phyloP scores from a whole-genome alignment of 2,329 filamentous ascomycete species.

The Alternaria metachromatica region DNA sequence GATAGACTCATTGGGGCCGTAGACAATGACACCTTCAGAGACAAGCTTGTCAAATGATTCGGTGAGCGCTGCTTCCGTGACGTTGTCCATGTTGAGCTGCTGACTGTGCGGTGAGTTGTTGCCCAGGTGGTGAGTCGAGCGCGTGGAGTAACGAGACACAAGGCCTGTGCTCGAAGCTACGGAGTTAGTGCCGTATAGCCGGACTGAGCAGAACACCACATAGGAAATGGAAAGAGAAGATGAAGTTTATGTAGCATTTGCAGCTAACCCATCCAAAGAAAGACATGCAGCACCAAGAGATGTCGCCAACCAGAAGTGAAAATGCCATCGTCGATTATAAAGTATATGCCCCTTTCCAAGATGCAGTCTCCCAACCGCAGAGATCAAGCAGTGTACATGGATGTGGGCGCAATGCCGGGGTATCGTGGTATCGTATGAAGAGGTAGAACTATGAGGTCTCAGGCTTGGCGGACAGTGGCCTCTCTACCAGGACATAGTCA shows the following conservation, averaged over 20 bases:
- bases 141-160: constrained; percentile 1
- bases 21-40: constrained; percentile 30
- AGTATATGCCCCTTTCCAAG: constrained; percentile 6
- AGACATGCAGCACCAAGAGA: constrained; percentile 6
- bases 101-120: neutral
- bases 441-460: constrained; percentile 16
- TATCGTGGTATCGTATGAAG: constrained; percentile 17
- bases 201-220: neutral
- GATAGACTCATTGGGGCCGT: constrained; percentile 30
- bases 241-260: constrained; percentile 11
- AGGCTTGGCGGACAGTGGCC: constrained; percentile 32
- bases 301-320: constrained; percentile 6
- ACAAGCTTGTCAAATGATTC: constrained; percentile 35
- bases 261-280: constrained; percentile 12
- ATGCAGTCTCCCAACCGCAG: constrained; percentile 7
- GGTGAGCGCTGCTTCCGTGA: constrained; percentile 21
- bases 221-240: neutral
- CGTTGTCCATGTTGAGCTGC: constrained; percentile 12
- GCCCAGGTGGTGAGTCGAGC: constrained; percentile 9
- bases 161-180: constrained; percentile 14
- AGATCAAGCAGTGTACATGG: constrained; percentile 6
- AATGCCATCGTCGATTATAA: constrained; percentile 9
- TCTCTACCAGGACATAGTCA: constrained; percentile 49
- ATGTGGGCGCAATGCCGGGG: constrained; percentile 14
- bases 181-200: constrained; percentile 10